These are phyloP conservation scores for Boletus fagicola DNA, from an alignment of 768 basidiomycete species.

Conservation along the genomic window DNA sequence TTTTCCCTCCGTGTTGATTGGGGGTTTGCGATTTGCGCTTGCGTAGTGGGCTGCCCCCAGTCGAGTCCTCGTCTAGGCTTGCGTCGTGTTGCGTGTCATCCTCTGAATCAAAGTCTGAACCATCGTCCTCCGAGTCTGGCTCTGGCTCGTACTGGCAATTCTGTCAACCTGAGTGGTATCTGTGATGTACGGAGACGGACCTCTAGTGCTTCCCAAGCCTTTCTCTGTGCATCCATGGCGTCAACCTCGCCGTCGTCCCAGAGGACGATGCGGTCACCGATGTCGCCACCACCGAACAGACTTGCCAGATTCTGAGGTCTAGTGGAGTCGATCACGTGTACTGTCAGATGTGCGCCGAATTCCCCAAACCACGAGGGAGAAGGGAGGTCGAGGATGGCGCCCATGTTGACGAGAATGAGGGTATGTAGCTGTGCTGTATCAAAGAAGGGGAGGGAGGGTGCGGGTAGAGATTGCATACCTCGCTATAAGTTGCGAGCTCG, in stretches of 20 bases:
- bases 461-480: constrained; percentile 46
- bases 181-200: constrained; percentile 43
- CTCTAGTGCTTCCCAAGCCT: constrained; percentile 81
- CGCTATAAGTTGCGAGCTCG: constrained; percentile 62
- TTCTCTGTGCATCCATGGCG: constrained; percentile 64
- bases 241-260: constrained; percentile 92
- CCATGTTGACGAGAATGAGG: constrained; percentile 89
- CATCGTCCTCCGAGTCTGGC: constrained; percentile 60
- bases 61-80: constrained; percentile 41
- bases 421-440: constrained; percentile 65
- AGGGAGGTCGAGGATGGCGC: constrained; percentile 81
- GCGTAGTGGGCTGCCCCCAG: constrained; percentile 36
- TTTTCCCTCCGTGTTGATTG: constrained; percentile 48
- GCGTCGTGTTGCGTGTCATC: constrained; percentile 44
- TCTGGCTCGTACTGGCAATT: constrained; percentile 70
- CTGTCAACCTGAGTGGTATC: constrained; percentile 6
- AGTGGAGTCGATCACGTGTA: constrained; percentile 94
- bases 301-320: constrained; percentile 88
- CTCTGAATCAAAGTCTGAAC: constrained; percentile 45
- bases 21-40: constrained; percentile 51
- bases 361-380: constrained; percentile 74
- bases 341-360: constrained; percentile 56
- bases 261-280: constrained; percentile 71
- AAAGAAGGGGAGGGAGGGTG: neutral
- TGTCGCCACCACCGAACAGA: constrained; percentile 71